These are phyloP conservation scores for Mortierella polycephala DNA, from an alignment of 371 early-diverging fungal species.

Conservation along the genomic window DNA sequence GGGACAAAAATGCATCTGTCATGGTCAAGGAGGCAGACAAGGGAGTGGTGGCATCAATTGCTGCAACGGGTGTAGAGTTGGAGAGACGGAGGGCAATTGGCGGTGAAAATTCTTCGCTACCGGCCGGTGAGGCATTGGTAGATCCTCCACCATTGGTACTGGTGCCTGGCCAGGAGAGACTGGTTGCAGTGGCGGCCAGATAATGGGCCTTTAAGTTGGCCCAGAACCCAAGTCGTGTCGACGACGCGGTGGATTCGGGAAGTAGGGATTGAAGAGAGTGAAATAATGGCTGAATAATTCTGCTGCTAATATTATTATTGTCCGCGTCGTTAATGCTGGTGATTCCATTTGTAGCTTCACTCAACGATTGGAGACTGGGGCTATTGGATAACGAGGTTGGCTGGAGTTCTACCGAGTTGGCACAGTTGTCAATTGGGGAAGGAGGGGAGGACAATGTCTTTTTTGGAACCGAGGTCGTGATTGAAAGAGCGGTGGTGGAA, in stretches of 20 bases:
- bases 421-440: conserved; percentile 19
- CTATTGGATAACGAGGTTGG: conserved; percentile 3
- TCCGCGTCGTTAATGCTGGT: neutral
- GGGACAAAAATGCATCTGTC: conserved; percentile 30
- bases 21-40: conserved; percentile 31
- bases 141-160: neutral
- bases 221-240: conserved; percentile 50
- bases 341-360: neutral
- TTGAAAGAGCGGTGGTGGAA: conserved; percentile 22
- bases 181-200: conserved; percentile 26
- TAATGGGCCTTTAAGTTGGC: conserved; percentile 52
- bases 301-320: conserved; percentile 4
- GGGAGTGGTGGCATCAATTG: conserved; percentile 34
- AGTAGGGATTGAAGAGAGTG: conserved; percentile 43
- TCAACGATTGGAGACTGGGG: too few relatives aligned
- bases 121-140: neutral
- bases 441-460: conserved; percentile 16
- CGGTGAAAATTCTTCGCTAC: conserved; percentile 24
- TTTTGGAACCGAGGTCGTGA: neutral
- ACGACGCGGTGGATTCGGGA: conserved; percentile 47
- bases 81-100: conserved; percentile 40
- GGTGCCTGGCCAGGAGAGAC: conserved; percentile 23
- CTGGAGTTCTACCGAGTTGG: conserved; percentile 29
- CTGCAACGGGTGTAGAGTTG: conserved; percentile 35
- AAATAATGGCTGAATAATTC: conserved; percentile 36